These are phyloP conservation scores for Aphanomyces astaci DNA, from an alignment of 352 stramenopile genomes.

Conservation along the genomic window DNA sequence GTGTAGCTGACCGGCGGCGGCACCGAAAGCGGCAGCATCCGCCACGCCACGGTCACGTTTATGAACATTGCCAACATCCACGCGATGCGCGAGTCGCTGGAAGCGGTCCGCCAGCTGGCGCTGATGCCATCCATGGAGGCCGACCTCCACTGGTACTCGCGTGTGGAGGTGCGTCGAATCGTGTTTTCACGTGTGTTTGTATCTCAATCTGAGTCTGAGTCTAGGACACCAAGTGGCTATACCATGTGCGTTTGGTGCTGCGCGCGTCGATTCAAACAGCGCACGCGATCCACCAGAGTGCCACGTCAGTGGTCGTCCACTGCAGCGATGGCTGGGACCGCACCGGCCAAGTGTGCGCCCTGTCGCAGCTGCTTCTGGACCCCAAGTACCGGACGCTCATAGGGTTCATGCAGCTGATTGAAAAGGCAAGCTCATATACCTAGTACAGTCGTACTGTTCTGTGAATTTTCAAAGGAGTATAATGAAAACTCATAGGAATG, in stretches of 20 bases:
- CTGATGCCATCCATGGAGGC: conserved; percentile 29
- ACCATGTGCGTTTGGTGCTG: conserved; percentile 60
- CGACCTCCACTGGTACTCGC: conserved; percentile 37
- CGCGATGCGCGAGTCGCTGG: conserved; percentile 83
- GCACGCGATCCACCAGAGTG: conserved; percentile 53
- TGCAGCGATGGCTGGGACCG: conserved; percentile 91
- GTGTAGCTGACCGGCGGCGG: conserved; percentile 73
- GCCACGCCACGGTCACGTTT: conserved; percentile 72
- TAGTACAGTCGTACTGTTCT: not conserved
- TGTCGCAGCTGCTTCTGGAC: conserved; percentile 86
- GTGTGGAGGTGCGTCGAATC: conserved; percentile 37
- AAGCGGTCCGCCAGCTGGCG: conserved; percentile 59
- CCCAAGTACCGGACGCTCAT: conserved; percentile 73
- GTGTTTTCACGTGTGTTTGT: not conserved
- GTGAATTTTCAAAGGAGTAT: conserved; percentile 8
- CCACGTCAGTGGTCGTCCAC: conserved; percentile 79
- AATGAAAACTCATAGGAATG: conserved; percentile 47
- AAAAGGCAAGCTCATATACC: conserved; percentile 34
- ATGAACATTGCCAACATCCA: conserved; percentile 92
- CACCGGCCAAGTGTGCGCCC: conserved; percentile 72
- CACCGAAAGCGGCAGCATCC: conserved; percentile 73
- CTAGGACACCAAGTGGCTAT: conserved; percentile 69
- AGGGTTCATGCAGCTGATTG: conserved; percentile 73
- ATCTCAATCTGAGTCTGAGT: not conserved
- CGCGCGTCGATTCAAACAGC: conserved; percentile 58